Evolutionary conservation across 768 basidiomycete species (phyloP).

Genomic region (Neoboletus brunneissimus): DNA sequence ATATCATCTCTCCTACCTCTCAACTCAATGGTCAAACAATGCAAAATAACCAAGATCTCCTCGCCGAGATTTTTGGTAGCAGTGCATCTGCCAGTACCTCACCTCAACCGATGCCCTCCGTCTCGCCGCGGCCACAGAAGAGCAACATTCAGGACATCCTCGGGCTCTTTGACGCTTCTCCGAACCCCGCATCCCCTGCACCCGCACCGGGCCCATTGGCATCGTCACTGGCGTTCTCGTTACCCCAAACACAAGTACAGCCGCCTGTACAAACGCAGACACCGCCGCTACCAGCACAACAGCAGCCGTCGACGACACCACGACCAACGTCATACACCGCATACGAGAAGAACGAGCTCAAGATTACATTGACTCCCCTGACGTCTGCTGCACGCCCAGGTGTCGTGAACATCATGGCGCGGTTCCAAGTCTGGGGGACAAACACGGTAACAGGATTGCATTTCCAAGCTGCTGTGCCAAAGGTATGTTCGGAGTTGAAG

Average conservation of each 20-base stretch:
- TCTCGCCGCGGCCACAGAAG: constrained; percentile 48
- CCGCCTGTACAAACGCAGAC: constrained; percentile 35
- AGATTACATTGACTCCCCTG: constrained; percentile 87
- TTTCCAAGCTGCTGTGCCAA: constrained; percentile 98
- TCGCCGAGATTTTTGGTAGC: constrained; percentile 89
- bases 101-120: constrained; percentile 35
- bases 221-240: constrained; percentile 38
- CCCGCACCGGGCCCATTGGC: constrained; percentile 8
- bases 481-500: constrained; percentile 45
- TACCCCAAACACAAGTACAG: constrained; percentile 35
- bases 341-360: constrained; percentile 89
- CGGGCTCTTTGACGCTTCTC: constrained; percentile 70
- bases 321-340: constrained; percentile 74
- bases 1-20: constrained; percentile 45
- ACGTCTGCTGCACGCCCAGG: constrained; percentile 79
- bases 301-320: constrained; percentile 37
- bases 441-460: constrained; percentile 61
- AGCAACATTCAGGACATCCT: constrained; percentile 87
- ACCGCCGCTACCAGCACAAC: constrained; percentile 33
- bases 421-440: constrained; percentile 69
- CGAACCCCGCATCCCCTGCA: constrained; percentile 31
- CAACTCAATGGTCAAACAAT: constrained; percentile 42
- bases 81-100: constrained; percentile 33
- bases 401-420: constrained; percentile 84
- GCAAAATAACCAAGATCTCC: constrained; percentile 77